phyloP scores from a whole-genome alignment of 768 basidiomycete species.

The Tephrocybe rancida region DNA sequence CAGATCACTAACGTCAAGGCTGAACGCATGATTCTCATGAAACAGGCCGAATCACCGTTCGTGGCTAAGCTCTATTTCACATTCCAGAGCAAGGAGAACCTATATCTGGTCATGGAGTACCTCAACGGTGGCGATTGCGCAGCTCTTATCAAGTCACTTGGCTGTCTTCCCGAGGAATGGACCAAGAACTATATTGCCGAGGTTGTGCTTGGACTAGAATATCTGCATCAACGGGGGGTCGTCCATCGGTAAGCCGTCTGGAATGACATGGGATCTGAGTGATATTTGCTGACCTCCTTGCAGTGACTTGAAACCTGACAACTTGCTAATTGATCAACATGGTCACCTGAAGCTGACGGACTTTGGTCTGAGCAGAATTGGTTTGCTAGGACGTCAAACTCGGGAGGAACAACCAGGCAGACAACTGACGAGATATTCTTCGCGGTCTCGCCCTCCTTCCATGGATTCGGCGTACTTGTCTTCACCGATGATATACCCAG shows the following conservation, averaged over 20 bases:
- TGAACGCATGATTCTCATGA: constrained; percentile 99
- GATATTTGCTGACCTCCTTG: constrained; percentile 11
- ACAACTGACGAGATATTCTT: constrained; percentile 55
- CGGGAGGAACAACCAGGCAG: constrained; percentile 62
- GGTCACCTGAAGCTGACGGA: constrained; percentile 98
- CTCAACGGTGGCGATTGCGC: constrained; percentile 98
- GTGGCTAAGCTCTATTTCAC: constrained; percentile 98
- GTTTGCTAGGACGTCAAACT: constrained; percentile 96
- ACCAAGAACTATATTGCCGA: constrained; percentile 95
- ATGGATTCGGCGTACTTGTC: constrained; percentile 80
- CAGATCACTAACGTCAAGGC: constrained; percentile 99
- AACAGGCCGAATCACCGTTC: constrained; percentile 97
- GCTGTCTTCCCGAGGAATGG: constrained; percentile 94
- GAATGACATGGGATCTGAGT: background rate
- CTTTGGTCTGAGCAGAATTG: constrained; percentile 95
- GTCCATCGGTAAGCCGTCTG: constrained; percentile 84
- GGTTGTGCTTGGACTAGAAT: constrained; percentile 92
- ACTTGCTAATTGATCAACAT: constrained; percentile 93
- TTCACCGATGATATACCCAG: constrained; percentile 69
- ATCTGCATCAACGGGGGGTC: constrained; percentile 93
- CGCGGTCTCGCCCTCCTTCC: constrained; percentile 80
- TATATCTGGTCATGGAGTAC: constrained; percentile 99
- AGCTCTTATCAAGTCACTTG: constrained; percentile 94
- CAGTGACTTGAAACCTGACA: constrained; percentile 98
- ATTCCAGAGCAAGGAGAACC: constrained; percentile 98